Conservation (phyloP, 164 flowering plant species). For the Akebia trifoliata region DNA sequence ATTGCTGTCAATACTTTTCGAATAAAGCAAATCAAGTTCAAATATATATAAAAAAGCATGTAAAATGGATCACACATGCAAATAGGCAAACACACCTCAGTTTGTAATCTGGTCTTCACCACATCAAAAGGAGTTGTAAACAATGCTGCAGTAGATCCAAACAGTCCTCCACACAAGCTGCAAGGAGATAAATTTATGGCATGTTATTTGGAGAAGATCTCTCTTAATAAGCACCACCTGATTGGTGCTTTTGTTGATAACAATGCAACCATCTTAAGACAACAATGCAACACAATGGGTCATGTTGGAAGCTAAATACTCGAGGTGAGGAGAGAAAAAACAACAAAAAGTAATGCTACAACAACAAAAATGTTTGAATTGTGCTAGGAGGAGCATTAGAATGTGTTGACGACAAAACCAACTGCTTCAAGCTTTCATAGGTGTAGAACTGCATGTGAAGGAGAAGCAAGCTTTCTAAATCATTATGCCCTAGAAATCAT, state of each 20-base stretch:
- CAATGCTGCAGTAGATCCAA: constrained; percentile 91
- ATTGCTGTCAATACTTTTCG: too few species aligned
- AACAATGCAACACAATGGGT: too few species aligned
- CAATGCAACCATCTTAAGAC: too few species aligned
- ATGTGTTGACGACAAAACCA: constrained; percentile 38
- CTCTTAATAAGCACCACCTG: background rate
- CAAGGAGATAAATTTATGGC: constrained; percentile 14
- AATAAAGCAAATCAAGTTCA: constrained; percentile 4
- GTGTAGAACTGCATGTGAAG: constrained; percentile 74
- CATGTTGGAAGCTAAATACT: too few species aligned
- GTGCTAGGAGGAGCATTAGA: constrained; percentile 41
- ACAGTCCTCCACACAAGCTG: constrained; percentile 95
- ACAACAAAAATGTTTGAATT: constrained; percentile 55
- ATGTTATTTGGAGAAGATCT: too few species aligned
- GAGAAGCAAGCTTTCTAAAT: background rate
- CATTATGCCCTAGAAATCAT: background rate
- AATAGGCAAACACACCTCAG: constrained; percentile 79
- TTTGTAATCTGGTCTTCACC: constrained; percentile 94
- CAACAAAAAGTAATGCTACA: background rate
- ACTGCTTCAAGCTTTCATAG: constrained; percentile 84
- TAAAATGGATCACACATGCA: too few species aligned
- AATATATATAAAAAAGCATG: background rate
- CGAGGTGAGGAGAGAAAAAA: background rate
- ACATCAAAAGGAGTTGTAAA: constrained; percentile 98
- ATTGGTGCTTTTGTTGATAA: constrained; percentile 3